Evolutionary conservation across 129 eudicot species (phyloP), one percentile per base, ranked within the genome.

Genomic region (Ambrosia artemisiifolia): DNA sequence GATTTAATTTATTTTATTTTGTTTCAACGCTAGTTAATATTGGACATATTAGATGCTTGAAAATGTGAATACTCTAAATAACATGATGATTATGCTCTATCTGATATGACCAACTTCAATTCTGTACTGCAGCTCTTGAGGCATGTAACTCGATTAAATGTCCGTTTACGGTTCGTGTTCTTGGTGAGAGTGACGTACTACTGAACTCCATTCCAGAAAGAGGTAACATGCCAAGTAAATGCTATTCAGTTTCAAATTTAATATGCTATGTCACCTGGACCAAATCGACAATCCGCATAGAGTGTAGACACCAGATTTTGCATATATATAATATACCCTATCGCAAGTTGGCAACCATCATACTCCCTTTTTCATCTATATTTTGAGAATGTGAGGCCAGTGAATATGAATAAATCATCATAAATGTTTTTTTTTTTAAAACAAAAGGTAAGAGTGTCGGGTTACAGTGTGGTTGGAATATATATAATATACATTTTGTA

Each of bases 81-180:
- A 13, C 64, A 12, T 11, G 4, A 57, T 2, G 65, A 38, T 30
- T 60, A 7, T 60, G 61, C 19, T 7, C 65, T 6, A 60, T 32
- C 34, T 6, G 65, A 32, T 60, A 12, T 60, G 10, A 32, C 42
- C 43, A 60, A 60, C 42, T 30, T 32, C 19, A 5, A 32, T 75
- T 59, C 53, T 71, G 3, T 75, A 40, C 36, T 85, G 94, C 86
- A 95, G 99, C 99, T 84, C 82, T 80, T 7, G 96, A 91, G 80
- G 99, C 99, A 63, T 75, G 78, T 47, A 86, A 81, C 64, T 79
- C 83, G 34, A 78, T 91, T 38, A 67, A 73, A 14, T 91, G 84
- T 57, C 75, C 97, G 6, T 95, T 88, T 71, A 70, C 83, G 0
- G 84, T 88, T 16, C 90, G 87, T 54, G 71, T 88, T 75, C 94